Conservation (phyloP, 495 filamentous ascomycete genomes). For the Aspergillus bridgeri region DNA sequence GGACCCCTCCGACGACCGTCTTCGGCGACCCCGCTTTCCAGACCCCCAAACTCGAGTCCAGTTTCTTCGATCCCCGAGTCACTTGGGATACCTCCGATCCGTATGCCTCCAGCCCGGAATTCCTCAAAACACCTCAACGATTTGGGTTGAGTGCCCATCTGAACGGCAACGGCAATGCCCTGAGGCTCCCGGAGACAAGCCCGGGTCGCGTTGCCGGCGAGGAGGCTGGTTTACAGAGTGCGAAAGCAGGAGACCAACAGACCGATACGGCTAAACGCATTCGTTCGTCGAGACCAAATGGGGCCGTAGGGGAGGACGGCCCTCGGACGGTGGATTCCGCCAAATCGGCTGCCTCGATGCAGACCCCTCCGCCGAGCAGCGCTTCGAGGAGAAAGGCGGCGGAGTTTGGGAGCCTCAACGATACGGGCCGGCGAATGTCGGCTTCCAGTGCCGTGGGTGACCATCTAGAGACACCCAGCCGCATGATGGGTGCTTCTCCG, state of each 20-base stretch:
- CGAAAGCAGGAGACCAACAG: conserved; percentile 27
- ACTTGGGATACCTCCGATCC: conserved; percentile 54
- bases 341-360: conserved; percentile 56
- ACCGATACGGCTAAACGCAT: conserved; percentile 45
- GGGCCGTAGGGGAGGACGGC: conserved; percentile 30
- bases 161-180: conserved; percentile 9
- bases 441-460: conserved; percentile 23
- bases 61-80: conserved; percentile 49
- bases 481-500: conserved; percentile 40
- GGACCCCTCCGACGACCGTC: conserved; percentile 62
- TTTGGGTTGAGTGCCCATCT: conserved; percentile 34
- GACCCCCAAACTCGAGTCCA: conserved; percentile 61
- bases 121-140: conserved; percentile 49
- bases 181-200: conserved; percentile 20
- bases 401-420: conserved; percentile 27
- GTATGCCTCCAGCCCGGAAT: conserved; percentile 52
- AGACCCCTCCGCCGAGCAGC: conserved; percentile 64
- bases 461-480: conserved; percentile 43
- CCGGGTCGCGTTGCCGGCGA: conserved; percentile 31
- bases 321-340: conserved; percentile 38
- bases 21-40: conserved; percentile 63
- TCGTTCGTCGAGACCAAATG: conserved; percentile 38
- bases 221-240: conserved; percentile 55
- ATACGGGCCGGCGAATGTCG: conserved; percentile 21
- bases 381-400: conserved; percentile 48